Conservation (phyloP, 148 eudicot species). For the Nepenthes mirabilis region DNA sequence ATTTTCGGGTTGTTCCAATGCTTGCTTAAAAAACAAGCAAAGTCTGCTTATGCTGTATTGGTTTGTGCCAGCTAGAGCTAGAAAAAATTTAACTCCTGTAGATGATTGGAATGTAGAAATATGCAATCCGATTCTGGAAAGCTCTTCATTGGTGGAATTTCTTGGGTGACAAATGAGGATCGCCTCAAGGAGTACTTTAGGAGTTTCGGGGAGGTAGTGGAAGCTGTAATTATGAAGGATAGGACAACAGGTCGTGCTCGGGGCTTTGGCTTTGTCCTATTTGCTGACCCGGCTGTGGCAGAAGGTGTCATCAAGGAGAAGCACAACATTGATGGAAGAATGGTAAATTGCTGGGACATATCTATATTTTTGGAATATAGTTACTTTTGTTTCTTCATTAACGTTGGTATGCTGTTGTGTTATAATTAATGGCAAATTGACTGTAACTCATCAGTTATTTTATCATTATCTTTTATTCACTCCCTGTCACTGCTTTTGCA, state of each 20-base stretch:
- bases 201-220: slow-evolving; percentile 80
- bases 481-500: background rate
- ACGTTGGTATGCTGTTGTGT: background rate
- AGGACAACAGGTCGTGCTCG: slow-evolving; percentile 94
- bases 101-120: slow-evolving; percentile 23
- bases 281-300: slow-evolving; percentile 76
- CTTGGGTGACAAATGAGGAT: slow-evolving; percentile 98
- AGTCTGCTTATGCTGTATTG: background rate
- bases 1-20: too few relatives aligned
- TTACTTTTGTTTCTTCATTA: background rate
- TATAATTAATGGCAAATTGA: background rate
- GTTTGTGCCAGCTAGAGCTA: slow-evolving; percentile 1
- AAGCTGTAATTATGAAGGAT: slow-evolving; percentile 98
- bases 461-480: background rate
- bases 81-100: background rate
- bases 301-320: slow-evolving; percentile 83
- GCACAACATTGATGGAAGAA: slow-evolving; percentile 84
- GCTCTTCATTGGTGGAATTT: slow-evolving; percentile 95
- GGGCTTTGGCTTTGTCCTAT: slow-evolving; percentile 94
- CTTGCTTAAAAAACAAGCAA: too few relatives aligned
- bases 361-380: background rate
- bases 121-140: slow-evolving; percentile 56
- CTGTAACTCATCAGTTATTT: background rate
- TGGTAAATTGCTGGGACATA: slow-evolving; percentile 37
- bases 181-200: slow-evolving; percentile 77